Evolutionary conservation across 2,329 filamentous ascomycete species (phyloP).

Genomic region (Cordyceps sp.): DNA sequence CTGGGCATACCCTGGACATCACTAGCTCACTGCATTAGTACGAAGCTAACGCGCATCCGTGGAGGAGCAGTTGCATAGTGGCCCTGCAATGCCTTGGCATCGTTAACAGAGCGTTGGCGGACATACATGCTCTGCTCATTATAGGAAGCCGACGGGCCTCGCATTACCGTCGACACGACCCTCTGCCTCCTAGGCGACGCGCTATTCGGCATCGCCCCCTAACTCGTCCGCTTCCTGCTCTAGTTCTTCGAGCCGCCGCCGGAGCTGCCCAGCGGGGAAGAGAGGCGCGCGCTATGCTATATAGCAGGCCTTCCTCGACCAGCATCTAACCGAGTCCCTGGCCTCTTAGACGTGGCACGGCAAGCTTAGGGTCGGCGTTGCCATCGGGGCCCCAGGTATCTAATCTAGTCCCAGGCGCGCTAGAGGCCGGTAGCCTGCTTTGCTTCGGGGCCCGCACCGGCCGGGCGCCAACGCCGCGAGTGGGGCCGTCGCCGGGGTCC

Average conservation of each 20-base stretch:
- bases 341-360: neutral
- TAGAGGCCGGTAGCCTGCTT: neutral
- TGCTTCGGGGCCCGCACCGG: too few relatives aligned
- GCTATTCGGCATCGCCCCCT: neutral
- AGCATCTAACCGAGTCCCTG: neutral
- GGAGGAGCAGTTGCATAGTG: too few relatives aligned
- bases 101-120: too few relatives aligned
- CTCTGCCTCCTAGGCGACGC: constrained; percentile 1
- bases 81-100: too few relatives aligned
- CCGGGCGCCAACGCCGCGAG: too few relatives aligned
- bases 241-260: constrained; percentile 1
- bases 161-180: neutral
- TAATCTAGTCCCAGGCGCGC: neutral
- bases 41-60: too few relatives aligned
- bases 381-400: constrained; percentile 1
- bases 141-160: too few relatives aligned
- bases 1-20: too few relatives aligned
- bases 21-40: too few relatives aligned
- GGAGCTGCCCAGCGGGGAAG: neutral
- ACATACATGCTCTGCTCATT: too few relatives aligned
- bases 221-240: neutral
- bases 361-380: constrained; percentile 1
- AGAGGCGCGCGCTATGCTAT: neutral
- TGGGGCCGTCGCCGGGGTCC: neutral
- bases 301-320: neutral